A percentile compares a stretch with the other conserved stretches of the same genome.
These are phyloP conservation scores for Pleurozium schreberi DNA, from an alignment of 225 moss, liverwort and hornwort species.

Conservation along the genomic window DNA sequence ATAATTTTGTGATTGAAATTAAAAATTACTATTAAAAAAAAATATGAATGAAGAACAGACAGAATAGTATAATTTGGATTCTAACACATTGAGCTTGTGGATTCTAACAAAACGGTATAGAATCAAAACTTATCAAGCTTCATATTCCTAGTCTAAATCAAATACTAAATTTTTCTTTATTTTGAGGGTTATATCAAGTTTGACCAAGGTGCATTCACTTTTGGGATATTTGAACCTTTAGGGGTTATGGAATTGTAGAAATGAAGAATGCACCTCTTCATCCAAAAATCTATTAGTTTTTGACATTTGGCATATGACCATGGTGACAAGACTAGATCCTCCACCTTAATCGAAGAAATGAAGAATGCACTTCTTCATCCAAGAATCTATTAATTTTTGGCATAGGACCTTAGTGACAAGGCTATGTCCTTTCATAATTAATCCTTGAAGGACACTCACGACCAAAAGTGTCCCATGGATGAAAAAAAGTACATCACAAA, in stretches of 20 bases:
- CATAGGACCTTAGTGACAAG: neutral
- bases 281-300: too few species aligned
- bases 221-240: too few species aligned
- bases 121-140: neutral
- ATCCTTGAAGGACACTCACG: neutral
- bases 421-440: neutral
- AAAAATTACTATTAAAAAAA: neutral
- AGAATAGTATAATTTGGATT: neutral
- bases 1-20: neutral
- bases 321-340: too few species aligned
- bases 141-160: neutral
- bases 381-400: neutral
- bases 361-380: neutral
- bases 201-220: too few species aligned
- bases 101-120: neutral
- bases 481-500: too few species aligned
- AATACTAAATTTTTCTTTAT: neutral
- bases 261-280: too few species aligned
- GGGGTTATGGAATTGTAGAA: too few species aligned
- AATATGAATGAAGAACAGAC: neutral
- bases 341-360: neutral
- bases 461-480: too few species aligned
- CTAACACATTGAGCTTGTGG: neutral
- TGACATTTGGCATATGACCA: too few species aligned
- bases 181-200: neutral